Evolutionary conservation across 345 rosid species (phyloP), one percentile per base, ranked within the genome.

Genomic region (Odontarrhena argentea): DNA sequence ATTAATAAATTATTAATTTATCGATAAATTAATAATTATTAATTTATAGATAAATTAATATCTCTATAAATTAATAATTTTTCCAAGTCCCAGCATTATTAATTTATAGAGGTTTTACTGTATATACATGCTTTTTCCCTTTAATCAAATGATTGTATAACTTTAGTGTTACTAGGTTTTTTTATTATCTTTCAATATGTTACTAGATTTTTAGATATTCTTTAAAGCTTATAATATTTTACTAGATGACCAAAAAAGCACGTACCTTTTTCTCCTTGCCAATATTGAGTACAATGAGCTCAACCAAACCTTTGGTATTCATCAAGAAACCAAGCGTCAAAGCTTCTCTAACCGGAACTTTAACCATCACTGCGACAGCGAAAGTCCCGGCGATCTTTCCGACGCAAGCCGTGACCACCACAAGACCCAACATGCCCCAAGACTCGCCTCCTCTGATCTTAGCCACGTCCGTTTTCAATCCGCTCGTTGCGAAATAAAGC

Each of bases 251-350:
- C 30, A 3, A 12, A 59, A 10, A 32, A 32, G 36, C 32, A 28
- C 6, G 36, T 6, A 32, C 98, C 88, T 89, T 77, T 69, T 84
- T 86, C 70, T 89, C 96, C 74, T 74, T 85, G 82, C 98, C 98
- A 37, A 92, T 89, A 67, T 89, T 89, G 74, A 92, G 98, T 13
- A 92, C 95, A 52, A 92, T 87, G 76, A 92, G 95, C 68, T 92
- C 98, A 38, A 92, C 96, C 65, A 92, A 76, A 24, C 98, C 96
- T 74, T 92, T 92, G 1, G 96, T 89, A 26, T 92, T 92, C 96
- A 87, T 92, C 81, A 92, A 76, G 41, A 89, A 61, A 2, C 98
- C 98, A 8, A 92, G 88, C 5, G 86, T 52, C 64, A 86, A 11
- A n/a, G 96, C 82, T 44, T 92, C 98, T 68, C 87, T 84, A 35